Base-by-base conservation (phyloP, 176 grass and related monocot genomes). In the Urochloa ruziziensis region DNA sequence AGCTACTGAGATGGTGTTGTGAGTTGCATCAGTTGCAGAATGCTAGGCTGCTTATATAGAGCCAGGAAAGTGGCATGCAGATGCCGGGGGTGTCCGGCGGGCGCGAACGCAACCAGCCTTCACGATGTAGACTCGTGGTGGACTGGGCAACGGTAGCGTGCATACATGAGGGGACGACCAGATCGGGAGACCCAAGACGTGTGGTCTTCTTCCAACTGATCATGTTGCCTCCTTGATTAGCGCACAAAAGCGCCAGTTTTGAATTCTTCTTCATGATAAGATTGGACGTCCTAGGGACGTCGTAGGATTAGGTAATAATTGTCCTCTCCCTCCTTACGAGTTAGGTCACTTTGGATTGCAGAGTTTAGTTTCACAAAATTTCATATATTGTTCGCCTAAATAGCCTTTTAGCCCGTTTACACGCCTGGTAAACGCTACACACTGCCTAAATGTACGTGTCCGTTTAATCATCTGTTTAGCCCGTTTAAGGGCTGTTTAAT, bases 51-150 rank as follows among this genome's bases (percentile, higher is more conserved):
- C 7, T 78, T 87, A 75, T 69, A 82, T 87, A 83, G 37, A 44
- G 24, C 9, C 13, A 30, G 17, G 17, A n/a, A 36, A 4, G 7
- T 34, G 33, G 11, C 56, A 73, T 48, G 81, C 83, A 60, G n/a
- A n/a, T n/a, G n/a, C n/a, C n/a, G 36, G 44, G 44, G 13, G 44
- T 47, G 44, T 14, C 44, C 44, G 10, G 44, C n/a, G n/a, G n/a
- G n/a, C n/a, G 14, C 44, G 21, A 21, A 60, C 13, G 64, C 72
- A 60, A 23, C 64, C 64, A 12, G 29, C 69, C 28, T 73, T 16
- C n/a, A 5, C 59, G 43, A 73, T 12, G 17, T 44, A 10, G 88
- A 81, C 82, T 62, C 24, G 52, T 43, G 74, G 63, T 76, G 67
- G 62, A 81, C 62, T 51, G 0, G 69, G 58, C 14, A 60, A 72